Evolutionary conservation across 306 rosid genomes (phyloP).

Genomic region (Vigna nakashimae): DNA sequence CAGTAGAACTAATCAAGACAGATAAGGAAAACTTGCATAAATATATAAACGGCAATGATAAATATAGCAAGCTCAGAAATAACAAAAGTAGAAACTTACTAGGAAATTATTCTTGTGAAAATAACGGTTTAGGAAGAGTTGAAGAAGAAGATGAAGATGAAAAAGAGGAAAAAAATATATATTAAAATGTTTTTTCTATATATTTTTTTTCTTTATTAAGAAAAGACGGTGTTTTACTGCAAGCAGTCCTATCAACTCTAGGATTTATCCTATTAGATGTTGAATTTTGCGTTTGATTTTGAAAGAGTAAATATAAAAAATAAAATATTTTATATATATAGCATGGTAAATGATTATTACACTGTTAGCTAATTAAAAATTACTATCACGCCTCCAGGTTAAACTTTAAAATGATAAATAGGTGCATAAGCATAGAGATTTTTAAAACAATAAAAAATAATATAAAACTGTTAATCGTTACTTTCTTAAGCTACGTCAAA

Average conservation of each 20-base stretch:
- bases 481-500: neutral
- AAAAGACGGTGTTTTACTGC: no score
- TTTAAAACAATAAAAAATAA: neutral
- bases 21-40: neutral
- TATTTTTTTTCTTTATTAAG: no score
- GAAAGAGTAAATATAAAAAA: no score
- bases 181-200: no score
- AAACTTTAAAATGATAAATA: neutral
- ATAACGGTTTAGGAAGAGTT: neutral
- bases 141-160: neutral
- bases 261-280: no score
- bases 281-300: no score
- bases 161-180: no score
- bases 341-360: no score
- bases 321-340: no score
- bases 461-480: neutral
- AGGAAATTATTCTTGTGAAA: neutral
- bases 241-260: no score
- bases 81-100: conserved; percentile 12
- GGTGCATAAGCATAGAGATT: neutral
- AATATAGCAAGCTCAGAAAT: neutral
- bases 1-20: neutral
- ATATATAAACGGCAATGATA: neutral
- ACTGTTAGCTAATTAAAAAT: no score
- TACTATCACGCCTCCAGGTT: neutral